These are phyloP conservation scores for Kazachstania kunashirensis DNA, from an alignment of 805 yeast genomes.

Conservation along the genomic window DNA sequence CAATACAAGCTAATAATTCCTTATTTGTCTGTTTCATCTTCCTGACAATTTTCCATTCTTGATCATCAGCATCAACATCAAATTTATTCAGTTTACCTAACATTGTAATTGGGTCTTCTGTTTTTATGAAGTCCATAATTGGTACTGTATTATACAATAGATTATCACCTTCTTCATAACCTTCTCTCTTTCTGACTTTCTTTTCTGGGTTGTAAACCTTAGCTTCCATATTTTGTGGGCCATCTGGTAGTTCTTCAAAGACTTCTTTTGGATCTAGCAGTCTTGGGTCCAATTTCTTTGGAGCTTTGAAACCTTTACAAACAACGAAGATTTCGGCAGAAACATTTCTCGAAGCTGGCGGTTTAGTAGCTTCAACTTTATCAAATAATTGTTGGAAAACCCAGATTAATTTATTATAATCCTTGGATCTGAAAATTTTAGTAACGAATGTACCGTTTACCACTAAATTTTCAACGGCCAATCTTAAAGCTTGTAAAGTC, in stretches of 20 bases:
- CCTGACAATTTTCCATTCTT: constrained; percentile 61
- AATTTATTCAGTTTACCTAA: constrained; percentile 68
- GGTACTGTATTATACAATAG: constrained; percentile 59
- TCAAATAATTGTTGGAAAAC: constrained; percentile 92
- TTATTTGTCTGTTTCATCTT: constrained; percentile 68
- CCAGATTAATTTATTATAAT: constrained; percentile 95
- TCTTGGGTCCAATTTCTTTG: constrained; percentile 88
- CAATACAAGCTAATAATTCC: constrained; percentile 74
- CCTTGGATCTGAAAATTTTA: constrained; percentile 96
- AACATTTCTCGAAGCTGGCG: constrained; percentile 97
- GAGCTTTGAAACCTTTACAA: constrained; percentile 92
- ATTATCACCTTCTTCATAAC: constrained; percentile 93
- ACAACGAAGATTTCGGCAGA: constrained; percentile 98
- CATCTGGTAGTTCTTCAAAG: constrained; percentile 79
- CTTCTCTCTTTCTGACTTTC: constrained; percentile 82
- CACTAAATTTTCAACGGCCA: constrained; percentile 85
- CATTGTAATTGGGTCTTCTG: constrained; percentile 73
- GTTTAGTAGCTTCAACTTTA: constrained; percentile 96
- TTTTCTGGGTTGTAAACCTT: constrained; percentile 92
- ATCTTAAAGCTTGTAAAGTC: constrained; percentile 82
- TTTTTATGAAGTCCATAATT: constrained; percentile 69
- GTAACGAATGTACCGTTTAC: constrained; percentile 95
- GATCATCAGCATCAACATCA: constrained; percentile 42
- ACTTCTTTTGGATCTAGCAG: constrained; percentile 86
- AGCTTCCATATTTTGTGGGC: constrained; percentile 73